Base-by-base conservation (phyloP, 179 eudicot species). In the Actinidia polygama region DNA sequence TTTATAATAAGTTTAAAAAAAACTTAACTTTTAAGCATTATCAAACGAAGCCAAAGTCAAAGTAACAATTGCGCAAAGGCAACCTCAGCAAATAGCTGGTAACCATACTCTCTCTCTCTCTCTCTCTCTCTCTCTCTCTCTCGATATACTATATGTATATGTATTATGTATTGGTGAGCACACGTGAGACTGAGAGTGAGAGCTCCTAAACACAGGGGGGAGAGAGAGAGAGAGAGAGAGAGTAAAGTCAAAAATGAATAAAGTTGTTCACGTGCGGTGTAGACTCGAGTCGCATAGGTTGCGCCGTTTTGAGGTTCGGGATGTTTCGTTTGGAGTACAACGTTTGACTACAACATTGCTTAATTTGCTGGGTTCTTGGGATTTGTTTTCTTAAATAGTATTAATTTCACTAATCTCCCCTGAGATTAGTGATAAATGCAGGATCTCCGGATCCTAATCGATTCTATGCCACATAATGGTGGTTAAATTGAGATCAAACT, bases 11-110 rank as follows among this genome's bases (percentile, higher is more conserved):
- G n/a, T n/a, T n/a, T n/a, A n/a, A n/a, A n/a, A n/a, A n/a, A n/a
- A n/a, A n/a, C n/a, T n/a, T n/a, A n/a, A n/a, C n/a, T n/a, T n/a
- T n/a, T n/a, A n/a, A n/a, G n/a, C n/a, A n/a, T n/a, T n/a, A n/a
- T n/a, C n/a, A n/a, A n/a, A n/a, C n/a, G n/a, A n/a, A n/a, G n/a
- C n/a, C n/a, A n/a, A 30, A 30, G 36, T 30, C 36, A 30, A 30
- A 30, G 36, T 53, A 46, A 4, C 24, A 46, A 11, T 71, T 71
- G n/a, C 76, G 76, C 76, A 73, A 73, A 50, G 76, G 53, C 19
- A 73, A 12, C 76, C 47, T 73, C 76, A 73, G 40, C 76, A 73
- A 47, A 50, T 47, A 9, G 75, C 30, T 73, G 36, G 76, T 12
- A 0, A 21, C 4, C 76, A 50, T 9, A 24, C 0, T 9, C 18